Evolutionary conservation across 2,329 filamentous ascomycete species (phyloP).

Genomic region (Epichloe bromicola): DNA sequence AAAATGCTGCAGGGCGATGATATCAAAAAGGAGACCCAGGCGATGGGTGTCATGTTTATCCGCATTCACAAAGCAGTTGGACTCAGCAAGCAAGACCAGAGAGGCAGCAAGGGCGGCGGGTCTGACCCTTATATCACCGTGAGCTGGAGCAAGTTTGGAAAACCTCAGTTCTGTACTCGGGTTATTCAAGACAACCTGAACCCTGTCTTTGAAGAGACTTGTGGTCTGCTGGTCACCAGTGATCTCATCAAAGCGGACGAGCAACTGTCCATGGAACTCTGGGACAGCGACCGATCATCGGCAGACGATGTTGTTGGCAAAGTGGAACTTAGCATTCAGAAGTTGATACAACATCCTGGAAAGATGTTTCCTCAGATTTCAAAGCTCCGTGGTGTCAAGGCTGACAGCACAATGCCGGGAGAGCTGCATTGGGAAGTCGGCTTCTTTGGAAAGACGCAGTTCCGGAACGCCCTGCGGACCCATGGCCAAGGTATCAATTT

Average conservation of each 20-base stretch:
- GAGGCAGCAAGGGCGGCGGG: slow-evolving; percentile 72
- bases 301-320: slow-evolving; percentile 94
- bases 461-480: slow-evolving; percentile 71
- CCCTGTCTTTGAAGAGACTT: slow-evolving; percentile 80
- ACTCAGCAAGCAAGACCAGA: slow-evolving; percentile 79
- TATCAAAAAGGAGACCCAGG: slow-evolving; percentile 77
- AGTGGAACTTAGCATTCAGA: slow-evolving; percentile 83
- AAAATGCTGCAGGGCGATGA: slow-evolving; percentile 86
- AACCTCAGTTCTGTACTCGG: slow-evolving; percentile 94
- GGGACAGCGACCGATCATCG: slow-evolving; percentile 88
- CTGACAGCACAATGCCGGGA: slow-evolving; percentile 79
- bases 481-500: slow-evolving; percentile 74
- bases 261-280: slow-evolving; percentile 83
- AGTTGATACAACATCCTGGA: slow-evolving; percentile 83
- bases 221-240: slow-evolving; percentile 72
- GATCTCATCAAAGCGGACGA: slow-evolving; percentile 91
- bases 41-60: slow-evolving; percentile 83
- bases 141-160: slow-evolving; percentile 90
- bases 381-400: slow-evolving; percentile 68
- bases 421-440: slow-evolving; percentile 94
- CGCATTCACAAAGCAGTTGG: slow-evolving; percentile 79
- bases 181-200: slow-evolving; percentile 93
- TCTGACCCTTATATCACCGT: slow-evolving; percentile 94
- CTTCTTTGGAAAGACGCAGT: slow-evolving; percentile 83
- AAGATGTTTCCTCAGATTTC: slow-evolving; percentile 87